phyloP scores from a whole-genome alignment of 345 rosid genomes.

The Corymbia maculata region DNA sequence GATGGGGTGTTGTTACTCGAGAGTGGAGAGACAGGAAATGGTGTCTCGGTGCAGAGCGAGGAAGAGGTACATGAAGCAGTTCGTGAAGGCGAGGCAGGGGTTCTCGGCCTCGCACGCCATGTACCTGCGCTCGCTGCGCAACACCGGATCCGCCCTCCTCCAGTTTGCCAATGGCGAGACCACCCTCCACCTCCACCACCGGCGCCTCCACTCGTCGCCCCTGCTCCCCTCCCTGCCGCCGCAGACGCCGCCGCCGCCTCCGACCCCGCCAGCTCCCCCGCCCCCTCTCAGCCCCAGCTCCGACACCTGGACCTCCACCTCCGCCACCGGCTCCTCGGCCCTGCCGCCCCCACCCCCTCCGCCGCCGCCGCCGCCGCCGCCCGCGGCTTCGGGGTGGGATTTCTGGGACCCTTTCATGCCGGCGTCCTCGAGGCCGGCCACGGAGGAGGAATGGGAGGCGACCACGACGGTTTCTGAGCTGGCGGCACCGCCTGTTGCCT shows the following conservation, averaged over 20 bases:
- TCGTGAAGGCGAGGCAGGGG: slow-evolving; percentile 72
- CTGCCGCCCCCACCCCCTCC: slow-evolving; percentile 18
- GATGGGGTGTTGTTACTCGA: slow-evolving; percentile 90
- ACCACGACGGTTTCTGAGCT: slow-evolving; percentile 22
- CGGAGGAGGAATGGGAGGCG: slow-evolving; percentile 83
- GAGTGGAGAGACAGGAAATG: slow-evolving; percentile 66
- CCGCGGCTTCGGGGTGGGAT: slow-evolving; percentile 70
- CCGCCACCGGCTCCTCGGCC: slow-evolving; percentile 36
- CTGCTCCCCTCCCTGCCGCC: slow-evolving; percentile 17
- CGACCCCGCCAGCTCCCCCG: slow-evolving; percentile 25
- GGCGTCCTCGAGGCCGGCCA: slow-evolving; percentile 30
- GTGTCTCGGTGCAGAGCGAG: slow-evolving; percentile 90
- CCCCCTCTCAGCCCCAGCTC: slow-evolving; percentile 75
- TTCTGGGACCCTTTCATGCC: slow-evolving; percentile 89
- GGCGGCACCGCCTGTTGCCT: slow-evolving; percentile 16
- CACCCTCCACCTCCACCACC: slow-evolving; percentile 40
- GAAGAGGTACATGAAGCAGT: slow-evolving; percentile 77
- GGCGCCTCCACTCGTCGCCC: slow-evolving; percentile 17
- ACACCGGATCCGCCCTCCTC: slow-evolving; percentile 73
- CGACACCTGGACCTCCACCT: slow-evolving; percentile 68
- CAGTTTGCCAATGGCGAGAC: slow-evolving; percentile 68
- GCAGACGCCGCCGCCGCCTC: slow-evolving; percentile 15
- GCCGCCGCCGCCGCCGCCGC: slow-evolving; percentile 71
- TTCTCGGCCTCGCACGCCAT: slow-evolving; percentile 80
- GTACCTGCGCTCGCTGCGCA: slow-evolving; percentile 82